Evolutionary conservation across 106 monocot species (phyloP), one percentile per base, ranked within the genome.

Genomic region (Phalaenopsis aphrodite): DNA sequence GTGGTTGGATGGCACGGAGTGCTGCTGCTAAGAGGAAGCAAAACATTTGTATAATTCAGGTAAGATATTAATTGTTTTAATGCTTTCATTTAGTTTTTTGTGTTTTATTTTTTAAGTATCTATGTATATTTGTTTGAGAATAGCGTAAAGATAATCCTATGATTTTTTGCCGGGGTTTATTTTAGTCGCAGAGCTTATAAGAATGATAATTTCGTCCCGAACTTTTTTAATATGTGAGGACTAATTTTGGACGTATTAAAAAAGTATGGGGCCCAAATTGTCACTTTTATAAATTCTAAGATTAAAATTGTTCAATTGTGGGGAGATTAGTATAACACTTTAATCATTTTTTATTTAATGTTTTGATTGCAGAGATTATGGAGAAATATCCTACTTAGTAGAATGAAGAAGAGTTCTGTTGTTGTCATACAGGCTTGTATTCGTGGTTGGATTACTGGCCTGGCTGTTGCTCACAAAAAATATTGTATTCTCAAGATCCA

Each of bases 31-130:
- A 79, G 52, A 78, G 46, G 43, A 79, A 6, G 3, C 71, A 52
- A 18, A 66, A 83, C 81, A 77, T 85, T 68, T 37, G 7, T 11
- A 64, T 81, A 56, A 87, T 90, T 79, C 90, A 88, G 65, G 87
- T 82, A 79, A 3, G 79, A 21, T 11, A 49, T 81, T 17, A 38
- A 36, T 49, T 37, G 1, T 68, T 24, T n/a, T 1, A 72, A 42
- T 56, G 37, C 12, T 43, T 46, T 58, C 8, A 3, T 55, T 23
- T 19, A 43, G 43, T 74, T 74, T 8, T 4, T 21, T 1, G 18
- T 76, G 23, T 42, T 45, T 15, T 76, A 36, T 1, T 30, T 75
- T 71, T 45, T 30, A 52, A 52, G 47, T 49, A 24, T 47, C 14
- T 49, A 5, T 49, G 24, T 76, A 39, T 30, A 30, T 30, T 30